Conservation (phyloP, 371 early-diverging fungal genomes). For the Mortierella sp. region DNA sequence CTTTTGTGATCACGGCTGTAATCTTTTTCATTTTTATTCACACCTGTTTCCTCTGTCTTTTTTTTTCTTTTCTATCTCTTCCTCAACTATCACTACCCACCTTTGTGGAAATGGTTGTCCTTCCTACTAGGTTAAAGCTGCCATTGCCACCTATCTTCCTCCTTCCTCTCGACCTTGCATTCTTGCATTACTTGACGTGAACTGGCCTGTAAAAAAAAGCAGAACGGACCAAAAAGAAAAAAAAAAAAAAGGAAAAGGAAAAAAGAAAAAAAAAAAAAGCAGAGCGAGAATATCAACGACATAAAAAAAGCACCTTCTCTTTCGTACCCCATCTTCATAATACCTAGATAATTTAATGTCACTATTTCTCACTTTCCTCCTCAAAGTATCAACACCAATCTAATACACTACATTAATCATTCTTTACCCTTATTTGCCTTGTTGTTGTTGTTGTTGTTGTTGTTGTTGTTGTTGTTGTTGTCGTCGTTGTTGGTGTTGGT, state of each 20-base stretch:
- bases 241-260: not conserved
- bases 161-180: constrained; percentile 6
- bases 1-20: constrained; percentile 4
- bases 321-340: not conserved
- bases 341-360: constrained; percentile 8
- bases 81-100: constrained; percentile 4
- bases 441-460: no score
- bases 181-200: constrained; percentile 10
- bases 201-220: not conserved
- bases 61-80: not conserved
- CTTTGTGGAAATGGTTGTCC: constrained; percentile 3
- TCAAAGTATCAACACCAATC: not conserved
- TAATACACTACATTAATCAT: constrained; percentile 5
- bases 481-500: not conserved
- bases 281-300: not conserved
- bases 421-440: not conserved
- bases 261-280: not conserved
- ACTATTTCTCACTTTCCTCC: not conserved
- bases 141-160: constrained; percentile 8
- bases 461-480: not conserved
- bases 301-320: not conserved
- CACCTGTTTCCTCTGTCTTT: constrained; percentile 2
- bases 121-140: constrained; percentile 12
- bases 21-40: constrained; percentile 17
- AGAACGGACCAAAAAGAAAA: not conserved